phyloP scores from a whole-genome alignment of 2,329 filamentous ascomycete genomes.

The Neospermospora avenae region DNA sequence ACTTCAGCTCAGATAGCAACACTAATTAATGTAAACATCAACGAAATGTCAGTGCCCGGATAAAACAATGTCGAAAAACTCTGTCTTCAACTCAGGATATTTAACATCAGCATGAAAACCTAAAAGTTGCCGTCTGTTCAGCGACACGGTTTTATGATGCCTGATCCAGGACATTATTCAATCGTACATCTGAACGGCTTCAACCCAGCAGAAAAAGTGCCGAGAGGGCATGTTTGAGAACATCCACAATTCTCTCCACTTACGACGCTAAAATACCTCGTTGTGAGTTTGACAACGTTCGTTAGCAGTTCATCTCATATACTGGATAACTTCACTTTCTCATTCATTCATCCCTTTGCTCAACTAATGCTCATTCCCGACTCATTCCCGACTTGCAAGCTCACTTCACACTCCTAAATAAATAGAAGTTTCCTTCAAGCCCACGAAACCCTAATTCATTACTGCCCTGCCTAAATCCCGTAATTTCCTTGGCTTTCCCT shows the following conservation, averaged over 20 bases:
- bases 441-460: not conserved
- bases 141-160: not conserved
- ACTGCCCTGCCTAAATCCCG: not conserved
- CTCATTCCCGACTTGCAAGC: too few species aligned
- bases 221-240: too few species aligned
- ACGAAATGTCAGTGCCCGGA: not conserved
- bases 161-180: not conserved
- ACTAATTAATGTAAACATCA: not conserved
- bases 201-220: too few species aligned
- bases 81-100: not conserved
- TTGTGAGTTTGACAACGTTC: too few species aligned
- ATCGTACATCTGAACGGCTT: not conserved
- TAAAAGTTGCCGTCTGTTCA: not conserved
- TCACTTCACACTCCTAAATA: too few species aligned
- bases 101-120: not conserved
- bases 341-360: too few species aligned
- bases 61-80: conserved; percentile 1
- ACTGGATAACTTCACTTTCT: too few species aligned
- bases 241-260: too few species aligned
- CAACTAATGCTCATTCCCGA: too few species aligned
- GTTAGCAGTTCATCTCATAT: too few species aligned
- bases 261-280: too few species aligned
- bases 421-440: too few species aligned
- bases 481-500: not conserved
- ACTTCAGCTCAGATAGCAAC: not conserved